A percentile compares a stretch with the other conserved stretches of the same genome.
Evolutionary conservation across 768 basidiomycete species (phyloP).

Genomic region (Macrolepiota fuliginosa): DNA sequence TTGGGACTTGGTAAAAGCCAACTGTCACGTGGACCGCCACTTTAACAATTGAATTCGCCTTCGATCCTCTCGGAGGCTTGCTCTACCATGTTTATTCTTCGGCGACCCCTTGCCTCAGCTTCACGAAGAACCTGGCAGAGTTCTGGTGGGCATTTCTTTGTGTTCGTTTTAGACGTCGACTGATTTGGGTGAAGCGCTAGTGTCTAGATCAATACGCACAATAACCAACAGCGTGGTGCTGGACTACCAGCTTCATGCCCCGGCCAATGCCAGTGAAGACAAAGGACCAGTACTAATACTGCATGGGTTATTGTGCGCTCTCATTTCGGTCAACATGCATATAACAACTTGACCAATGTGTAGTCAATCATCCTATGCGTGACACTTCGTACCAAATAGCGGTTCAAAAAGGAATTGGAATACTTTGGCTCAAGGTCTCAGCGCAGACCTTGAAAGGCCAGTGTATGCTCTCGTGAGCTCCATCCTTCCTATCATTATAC

Average conservation of each 20-base stretch:
- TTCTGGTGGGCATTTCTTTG: too few relatives aligned
- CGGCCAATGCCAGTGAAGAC: constrained; percentile 13
- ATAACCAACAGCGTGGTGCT: not conserved
- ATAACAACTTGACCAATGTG: constrained; percentile 5
- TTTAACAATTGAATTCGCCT: too few relatives aligned
- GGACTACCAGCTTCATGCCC: not conserved
- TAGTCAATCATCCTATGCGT: not conserved
- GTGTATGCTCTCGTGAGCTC: constrained; percentile 64
- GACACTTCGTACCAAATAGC: constrained; percentile 34
- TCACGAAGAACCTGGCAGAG: too few relatives aligned
- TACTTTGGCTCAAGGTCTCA: constrained; percentile 74
- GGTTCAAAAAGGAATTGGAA: constrained; percentile 91
- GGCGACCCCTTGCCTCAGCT: too few relatives aligned
- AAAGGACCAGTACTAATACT: constrained; percentile 53
- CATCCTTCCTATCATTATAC: not conserved
- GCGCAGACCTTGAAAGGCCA: constrained; percentile 54
- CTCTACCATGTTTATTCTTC: too few relatives aligned
- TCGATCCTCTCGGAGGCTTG: too few relatives aligned
- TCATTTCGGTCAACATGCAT: not conserved
- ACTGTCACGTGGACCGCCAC: too few relatives aligned
- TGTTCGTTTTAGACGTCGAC: too few relatives aligned
- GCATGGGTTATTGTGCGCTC: constrained; percentile 63
- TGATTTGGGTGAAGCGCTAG: not conserved
- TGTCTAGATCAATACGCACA: not conserved
- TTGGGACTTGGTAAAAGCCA: too few relatives aligned